Percentiles rank a stretch among this genome's conserved stretches.
These are phyloP conservation scores for Paramarasmius palmivorus DNA, from an alignment of 1,284 basidiomycete genomes.

Conservation along the genomic window DNA sequence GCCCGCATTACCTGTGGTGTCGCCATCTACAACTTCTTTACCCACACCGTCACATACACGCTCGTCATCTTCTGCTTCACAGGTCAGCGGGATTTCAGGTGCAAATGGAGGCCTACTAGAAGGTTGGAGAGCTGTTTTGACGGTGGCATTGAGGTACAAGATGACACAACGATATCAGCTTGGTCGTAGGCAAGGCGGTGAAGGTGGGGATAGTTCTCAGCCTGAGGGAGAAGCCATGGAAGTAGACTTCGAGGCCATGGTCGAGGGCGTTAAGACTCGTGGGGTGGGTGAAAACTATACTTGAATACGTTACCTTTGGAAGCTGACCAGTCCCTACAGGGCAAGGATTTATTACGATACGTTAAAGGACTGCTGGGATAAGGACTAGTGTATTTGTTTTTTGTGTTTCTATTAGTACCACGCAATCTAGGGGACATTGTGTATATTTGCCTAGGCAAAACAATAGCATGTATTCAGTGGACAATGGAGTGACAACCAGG, in stretches of 20 bases:
- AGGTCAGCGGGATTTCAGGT: slow-evolving; percentile 26
- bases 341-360: slow-evolving; percentile 1
- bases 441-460: too few species aligned
- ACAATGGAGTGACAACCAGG: too few species aligned
- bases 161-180: slow-evolving; percentile 56
- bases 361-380: slow-evolving; percentile 3
- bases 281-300: slow-evolving; percentile 50
- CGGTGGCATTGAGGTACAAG: slow-evolving; percentile 63
- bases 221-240: slow-evolving; percentile 32
- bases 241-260: slow-evolving; percentile 62
- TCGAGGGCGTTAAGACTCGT: slow-evolving; percentile 66
- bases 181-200: slow-evolving; percentile 29
- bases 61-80: slow-evolving; percentile 32
- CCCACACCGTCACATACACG: slow-evolving; percentile 16
- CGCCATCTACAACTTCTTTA: slow-evolving; percentile 16
- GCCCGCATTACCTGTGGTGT: slow-evolving; percentile 34
- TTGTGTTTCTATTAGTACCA: background rate
- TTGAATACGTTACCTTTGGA: background rate
- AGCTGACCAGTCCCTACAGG: background rate
- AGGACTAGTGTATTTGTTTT: background rate
- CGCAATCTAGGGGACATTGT: background rate
- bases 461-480: too few species aligned
- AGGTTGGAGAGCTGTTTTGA: slow-evolving; percentile 76
- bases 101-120: slow-evolving; percentile 42
- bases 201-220: slow-evolving; percentile 10